These are phyloP conservation scores for California macrophylla DNA, from an alignment of 441 rosid genomes.

Conservation along the genomic window DNA sequence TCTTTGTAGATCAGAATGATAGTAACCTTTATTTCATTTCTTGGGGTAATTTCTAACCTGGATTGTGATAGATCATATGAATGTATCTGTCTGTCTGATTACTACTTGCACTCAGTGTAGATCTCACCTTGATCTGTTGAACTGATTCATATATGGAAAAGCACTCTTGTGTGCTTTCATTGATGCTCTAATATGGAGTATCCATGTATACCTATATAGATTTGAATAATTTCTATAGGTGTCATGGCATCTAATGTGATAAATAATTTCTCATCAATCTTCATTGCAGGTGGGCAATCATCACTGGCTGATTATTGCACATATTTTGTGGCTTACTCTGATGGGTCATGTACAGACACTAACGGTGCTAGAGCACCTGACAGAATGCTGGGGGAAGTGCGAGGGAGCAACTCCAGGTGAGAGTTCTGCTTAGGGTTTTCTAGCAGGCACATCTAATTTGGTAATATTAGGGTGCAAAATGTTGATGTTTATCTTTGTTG, in stretches of 20 bases:
- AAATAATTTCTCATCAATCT: not conserved
- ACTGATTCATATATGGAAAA: not conserved
- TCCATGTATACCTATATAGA: not conserved
- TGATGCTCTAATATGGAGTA: not conserved
- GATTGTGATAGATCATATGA: not conserved
- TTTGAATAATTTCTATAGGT: not conserved
- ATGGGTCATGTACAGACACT: conserved; percentile 92
- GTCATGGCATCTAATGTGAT: not conserved
- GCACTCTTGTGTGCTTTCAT: not conserved
- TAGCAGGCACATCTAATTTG: not conserved
- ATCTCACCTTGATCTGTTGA: not conserved
- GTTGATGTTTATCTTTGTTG: conserved; percentile 21
- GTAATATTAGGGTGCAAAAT: not conserved
- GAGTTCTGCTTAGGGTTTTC: conserved; percentile 15
- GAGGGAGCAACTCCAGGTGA: conserved; percentile 89
- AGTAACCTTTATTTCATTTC: not conserved
- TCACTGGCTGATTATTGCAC: conserved; percentile 95
- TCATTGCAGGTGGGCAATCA: conserved; percentile 86
- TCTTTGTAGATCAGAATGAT: not conserved
- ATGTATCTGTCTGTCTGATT: not conserved
- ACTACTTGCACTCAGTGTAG: not conserved
- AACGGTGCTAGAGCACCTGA: conserved; percentile 92
- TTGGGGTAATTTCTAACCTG: not conserved
- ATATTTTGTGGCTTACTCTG: conserved; percentile 94
- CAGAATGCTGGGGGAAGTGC: conserved; percentile 95